phyloP scores from a whole-genome alignment of 805 yeast species.

The Starmerella gropengiesseri region DNA sequence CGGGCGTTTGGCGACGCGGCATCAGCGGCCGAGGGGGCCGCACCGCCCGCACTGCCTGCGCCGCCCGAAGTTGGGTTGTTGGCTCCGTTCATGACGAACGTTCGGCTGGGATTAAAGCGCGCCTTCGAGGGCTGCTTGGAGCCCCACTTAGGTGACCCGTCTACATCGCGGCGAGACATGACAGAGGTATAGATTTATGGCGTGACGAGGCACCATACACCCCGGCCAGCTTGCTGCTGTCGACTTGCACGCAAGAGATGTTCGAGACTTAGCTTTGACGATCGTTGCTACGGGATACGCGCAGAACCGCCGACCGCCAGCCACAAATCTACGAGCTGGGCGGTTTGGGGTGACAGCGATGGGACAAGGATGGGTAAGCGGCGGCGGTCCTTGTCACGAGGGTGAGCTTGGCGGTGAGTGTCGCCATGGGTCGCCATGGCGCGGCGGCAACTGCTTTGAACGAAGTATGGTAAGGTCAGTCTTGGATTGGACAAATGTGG shows the following conservation, averaged over 20 bases:
- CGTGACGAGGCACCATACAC: conserved; percentile 8
- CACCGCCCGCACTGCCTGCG: not conserved
- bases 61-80: not conserved
- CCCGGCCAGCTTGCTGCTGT: conserved; percentile 9
- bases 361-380: too few relatives aligned
- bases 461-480: too few relatives aligned
- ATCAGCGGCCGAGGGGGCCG: not conserved
- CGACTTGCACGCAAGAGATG: conserved; percentile 3
- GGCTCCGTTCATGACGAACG: conserved; percentile 8
- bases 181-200: conserved; percentile 1
- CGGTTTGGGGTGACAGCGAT: too few relatives aligned
- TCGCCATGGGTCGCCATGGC: too few relatives aligned
- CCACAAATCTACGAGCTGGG: too few relatives aligned
- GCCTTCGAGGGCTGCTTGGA: not conserved
- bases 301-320: too few relatives aligned
- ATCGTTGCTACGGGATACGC: too few relatives aligned
- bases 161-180: conserved; percentile 8
- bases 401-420: too few relatives aligned
- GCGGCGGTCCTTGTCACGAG: too few relatives aligned
- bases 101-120: conserved; percentile 6
- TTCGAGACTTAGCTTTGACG: too few relatives aligned
- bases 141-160: conserved; percentile 8
- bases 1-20: conserved; percentile 11
- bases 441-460: too few relatives aligned
- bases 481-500: too few relatives aligned